A percentile compares a stretch with the other conserved stretches of the same genome.
Evolutionary conservation across 2,329 filamentous ascomycete genomes (phyloP).

Genomic region (Aspergillus cejpii): DNA sequence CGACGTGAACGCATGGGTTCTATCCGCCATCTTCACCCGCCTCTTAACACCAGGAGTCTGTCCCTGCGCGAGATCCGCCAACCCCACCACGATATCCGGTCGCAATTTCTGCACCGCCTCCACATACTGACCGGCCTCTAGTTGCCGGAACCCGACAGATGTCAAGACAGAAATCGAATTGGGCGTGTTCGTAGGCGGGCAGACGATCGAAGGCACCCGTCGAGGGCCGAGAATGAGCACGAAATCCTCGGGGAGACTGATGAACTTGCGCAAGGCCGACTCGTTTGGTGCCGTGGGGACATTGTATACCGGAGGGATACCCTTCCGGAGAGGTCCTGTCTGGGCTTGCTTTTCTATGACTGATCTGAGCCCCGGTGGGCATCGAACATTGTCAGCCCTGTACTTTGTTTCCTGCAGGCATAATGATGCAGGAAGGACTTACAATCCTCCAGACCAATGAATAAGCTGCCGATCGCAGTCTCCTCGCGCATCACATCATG

Average conservation of each 20-base stretch:
- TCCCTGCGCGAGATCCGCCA: constrained; percentile 66
- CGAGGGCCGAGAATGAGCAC: constrained; percentile 70
- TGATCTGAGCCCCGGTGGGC: constrained; percentile 39
- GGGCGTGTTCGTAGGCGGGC: constrained; percentile 62
- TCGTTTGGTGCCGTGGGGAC: constrained; percentile 39
- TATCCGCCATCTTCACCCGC: constrained; percentile 72
- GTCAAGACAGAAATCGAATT: constrained; percentile 71
- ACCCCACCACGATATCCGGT: constrained; percentile 72
- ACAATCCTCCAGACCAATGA: constrained; percentile 91
- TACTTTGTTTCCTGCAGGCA: constrained; percentile 1
- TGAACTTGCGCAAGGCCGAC: constrained; percentile 67
- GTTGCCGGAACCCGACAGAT: constrained; percentile 71
- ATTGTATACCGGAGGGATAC: constrained; percentile 46
- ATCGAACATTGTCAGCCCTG: constrained; percentile 25
- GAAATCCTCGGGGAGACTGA: constrained; percentile 59
- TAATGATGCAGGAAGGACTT: constrained; percentile 35
- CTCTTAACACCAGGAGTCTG: constrained; percentile 61
- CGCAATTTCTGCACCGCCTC: constrained; percentile 57
- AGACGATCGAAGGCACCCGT: constrained; percentile 65
- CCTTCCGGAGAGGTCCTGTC: constrained; percentile 29
- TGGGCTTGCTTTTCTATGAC: constrained; percentile 53
- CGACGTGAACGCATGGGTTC: constrained; percentile 75
- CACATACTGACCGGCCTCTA: constrained; percentile 64
- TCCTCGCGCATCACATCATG: constrained; percentile 70
- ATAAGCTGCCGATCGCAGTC: constrained; percentile 61